Evolutionary conservation across 208 protist species (phyloP), one percentile per base, ranked within the genome.

Genomic region (Angomonas deanei): DNA sequence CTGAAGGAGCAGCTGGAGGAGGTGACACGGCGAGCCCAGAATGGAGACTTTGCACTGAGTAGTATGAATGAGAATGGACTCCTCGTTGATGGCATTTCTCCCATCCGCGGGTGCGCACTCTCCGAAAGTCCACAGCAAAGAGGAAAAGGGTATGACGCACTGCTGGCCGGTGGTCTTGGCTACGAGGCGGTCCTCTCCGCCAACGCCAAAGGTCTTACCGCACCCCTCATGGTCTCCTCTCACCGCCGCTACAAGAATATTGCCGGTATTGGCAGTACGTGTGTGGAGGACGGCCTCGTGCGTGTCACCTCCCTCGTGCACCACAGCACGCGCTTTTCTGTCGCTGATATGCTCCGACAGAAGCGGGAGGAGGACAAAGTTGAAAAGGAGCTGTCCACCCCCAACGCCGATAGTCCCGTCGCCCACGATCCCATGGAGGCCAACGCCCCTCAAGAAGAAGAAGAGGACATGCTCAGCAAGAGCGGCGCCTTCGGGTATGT

Each of bases 1-100:
- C 68, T 91, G 28, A 77, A 77, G 60, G 70, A 77, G 47, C 80
- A 84, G 67, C 75, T 91, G 75, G 84, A 86, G 62, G 63, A 34
- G 48, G 72, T 61, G 71, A 60, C 77, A 60, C 54, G 60, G 60
- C 57, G 34, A 47, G 21, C 65, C 57, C 58, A 71, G 47, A 39
- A 32, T 31, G 57, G 49, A 13, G n/a, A 34, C 17, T 42, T 42
- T 15, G 36, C n/a, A n/a, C n/a, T n/a, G 56, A 8, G n/a, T 38
- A 30, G 10, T 2, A n/a, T n/a, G n/a, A n/a, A n/a, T n/a, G n/a
- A n/a, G n/a, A n/a, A 21, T 27, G 10, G 58, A 53, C 50, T 0
- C n/a, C 21, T 30, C 34, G 52, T 4, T 36, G 28, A 28, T 60
- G 52, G 50, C 52, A 21, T 52, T 60, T 49, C 26, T 57, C 27